Evolutionary conservation across 2,329 filamentous ascomycete genomes (phyloP).

Genomic region (Xylariaceae sp.): DNA sequence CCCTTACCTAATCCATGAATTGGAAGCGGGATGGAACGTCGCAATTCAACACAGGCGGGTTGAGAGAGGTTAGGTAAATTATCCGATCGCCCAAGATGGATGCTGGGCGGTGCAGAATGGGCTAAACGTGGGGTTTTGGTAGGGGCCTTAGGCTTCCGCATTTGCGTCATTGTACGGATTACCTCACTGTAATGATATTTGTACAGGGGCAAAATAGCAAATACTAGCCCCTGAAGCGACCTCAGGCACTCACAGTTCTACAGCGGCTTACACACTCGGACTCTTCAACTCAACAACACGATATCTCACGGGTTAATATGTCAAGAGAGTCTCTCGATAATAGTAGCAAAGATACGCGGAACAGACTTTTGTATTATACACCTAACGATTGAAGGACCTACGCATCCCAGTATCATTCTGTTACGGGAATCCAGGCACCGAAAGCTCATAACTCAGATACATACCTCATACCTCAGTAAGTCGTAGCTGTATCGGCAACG

Average conservation of each 20-base stretch:
- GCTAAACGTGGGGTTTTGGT: not conserved
- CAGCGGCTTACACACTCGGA: no score
- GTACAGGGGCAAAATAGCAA: no score
- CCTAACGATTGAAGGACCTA: not conserved
- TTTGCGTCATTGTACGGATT: no score
- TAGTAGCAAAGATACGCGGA: not conserved
- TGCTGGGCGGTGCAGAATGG: no score
- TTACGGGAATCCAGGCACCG: not conserved
- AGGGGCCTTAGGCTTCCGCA: no score
- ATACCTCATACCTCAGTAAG: not conserved
- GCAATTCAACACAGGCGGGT: not conserved
- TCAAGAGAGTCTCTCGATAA: not conserved
- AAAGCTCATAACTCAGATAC: not conserved
- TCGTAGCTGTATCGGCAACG: not conserved
- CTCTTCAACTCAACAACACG: not conserved
- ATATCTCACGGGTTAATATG: not conserved
- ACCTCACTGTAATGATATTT: no score
- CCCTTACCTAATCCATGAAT: not conserved
- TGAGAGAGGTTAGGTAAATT: not conserved
- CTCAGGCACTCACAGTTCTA: no score
- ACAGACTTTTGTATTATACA: not conserved
- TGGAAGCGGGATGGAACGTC: not conserved
- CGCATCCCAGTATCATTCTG: not conserved
- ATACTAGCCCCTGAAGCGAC: no score
- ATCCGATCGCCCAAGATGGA: no score